A percentile compares a stretch with the other conserved stretches of the same genome.
phyloP scores from a whole-genome alignment of 78 protist species.

The Cavenderia fasciculata region DNA sequence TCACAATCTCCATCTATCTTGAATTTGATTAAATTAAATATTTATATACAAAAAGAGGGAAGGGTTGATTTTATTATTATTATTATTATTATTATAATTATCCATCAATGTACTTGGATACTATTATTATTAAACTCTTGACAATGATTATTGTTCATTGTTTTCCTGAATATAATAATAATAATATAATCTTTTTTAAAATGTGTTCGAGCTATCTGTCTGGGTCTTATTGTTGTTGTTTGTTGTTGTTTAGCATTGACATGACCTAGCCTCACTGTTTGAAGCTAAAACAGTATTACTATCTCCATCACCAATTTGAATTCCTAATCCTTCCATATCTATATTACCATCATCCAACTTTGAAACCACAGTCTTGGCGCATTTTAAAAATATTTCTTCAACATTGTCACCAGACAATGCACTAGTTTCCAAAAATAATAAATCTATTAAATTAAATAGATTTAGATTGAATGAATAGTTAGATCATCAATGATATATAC shows the following conservation, averaged over 20 bases:
- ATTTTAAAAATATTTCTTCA: constrained; percentile 83
- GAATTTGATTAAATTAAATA: no score
- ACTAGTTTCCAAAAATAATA: constrained; percentile 84
- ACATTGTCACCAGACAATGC: constrained; percentile 82
- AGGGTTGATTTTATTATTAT: no score
- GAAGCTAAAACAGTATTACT: neutral
- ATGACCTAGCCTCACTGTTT: neutral
- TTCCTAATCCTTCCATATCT: constrained; percentile 61
- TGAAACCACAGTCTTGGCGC: constrained; percentile 80
- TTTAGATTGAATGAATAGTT: neutral
- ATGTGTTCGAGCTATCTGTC: no score
- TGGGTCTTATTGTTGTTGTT: no score
- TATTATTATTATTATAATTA: no score
- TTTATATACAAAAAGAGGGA: no score
- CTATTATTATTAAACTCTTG: no score
- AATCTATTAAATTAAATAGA: constrained; percentile 28
- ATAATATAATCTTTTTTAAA: no score
- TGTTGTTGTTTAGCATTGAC: neutral
- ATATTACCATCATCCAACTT: constrained; percentile 79
- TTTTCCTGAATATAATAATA: no score
- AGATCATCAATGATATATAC: neutral
- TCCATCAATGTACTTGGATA: no score
- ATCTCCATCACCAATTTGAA: constrained; percentile 30
- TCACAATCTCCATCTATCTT: no score
- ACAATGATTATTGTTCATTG: no score